These are phyloP conservation scores for Ustilago vetiveriae DNA, from an alignment of 1,284 basidiomycete genomes.

Conservation along the genomic window DNA sequence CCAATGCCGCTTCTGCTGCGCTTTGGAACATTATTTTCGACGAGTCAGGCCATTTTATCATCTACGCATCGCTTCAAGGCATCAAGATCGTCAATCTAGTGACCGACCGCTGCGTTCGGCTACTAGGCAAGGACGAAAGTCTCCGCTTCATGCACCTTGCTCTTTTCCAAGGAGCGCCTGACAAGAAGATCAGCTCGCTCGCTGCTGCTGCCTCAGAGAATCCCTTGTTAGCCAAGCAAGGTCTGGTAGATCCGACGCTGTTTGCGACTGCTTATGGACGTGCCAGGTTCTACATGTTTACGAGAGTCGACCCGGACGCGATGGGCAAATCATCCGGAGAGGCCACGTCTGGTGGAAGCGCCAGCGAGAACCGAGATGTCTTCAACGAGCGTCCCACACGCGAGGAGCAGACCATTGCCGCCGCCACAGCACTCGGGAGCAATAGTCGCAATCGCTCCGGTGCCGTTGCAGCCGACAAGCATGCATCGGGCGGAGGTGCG, in stretches of 20 bases:
- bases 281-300: conserved; percentile 96
- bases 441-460: conserved; percentile 10
- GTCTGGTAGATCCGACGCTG: conserved; percentile 85
- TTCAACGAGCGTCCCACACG: conserved; percentile 98
- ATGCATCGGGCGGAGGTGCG: background rate
- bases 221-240: conserved; percentile 78
- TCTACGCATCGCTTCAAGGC: conserved; percentile 92
- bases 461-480: background rate
- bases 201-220: conserved; percentile 96
- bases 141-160: conserved; percentile 88
- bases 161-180: conserved; percentile 90
- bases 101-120: conserved; percentile 87
- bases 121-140: conserved; percentile 94
- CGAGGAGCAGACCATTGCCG: conserved; percentile 91
- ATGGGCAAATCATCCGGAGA: conserved; percentile 63
- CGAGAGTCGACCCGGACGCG: conserved; percentile 75
- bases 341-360: conserved; percentile 79
- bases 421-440: conserved; percentile 71
- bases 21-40: conserved; percentile 83
- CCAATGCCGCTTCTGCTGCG: conserved; percentile 47
- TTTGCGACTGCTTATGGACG: conserved; percentile 93
- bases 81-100: conserved; percentile 97
- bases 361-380: conserved; percentile 78
- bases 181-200: conserved; percentile 79
- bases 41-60: conserved; percentile 90